Evolutionary conservation across 2,329 filamentous ascomycete species (phyloP), one percentile per base, ranked within the genome.

Genomic region (Penicillium sp.): DNA sequence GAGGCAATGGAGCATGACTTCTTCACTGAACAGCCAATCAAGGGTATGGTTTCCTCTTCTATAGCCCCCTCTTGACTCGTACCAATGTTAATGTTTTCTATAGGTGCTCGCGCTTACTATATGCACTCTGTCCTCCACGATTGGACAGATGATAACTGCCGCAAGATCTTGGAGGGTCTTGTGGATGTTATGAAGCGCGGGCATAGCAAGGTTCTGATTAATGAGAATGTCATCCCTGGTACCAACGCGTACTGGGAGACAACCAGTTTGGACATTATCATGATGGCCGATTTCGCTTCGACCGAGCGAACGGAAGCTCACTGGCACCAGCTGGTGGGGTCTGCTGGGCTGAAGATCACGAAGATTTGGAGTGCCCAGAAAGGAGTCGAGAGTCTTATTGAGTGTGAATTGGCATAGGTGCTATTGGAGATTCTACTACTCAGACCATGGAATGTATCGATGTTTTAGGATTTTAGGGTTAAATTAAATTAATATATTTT

Each of bases 1-100:
- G 59, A 70, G 57, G 8, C 63, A 4, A 75, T 81, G 71, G 65
- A 64, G 2, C 72, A 82, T 56, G 76, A 82, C 59, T 82, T 82
- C 55, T 75, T 76, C 55, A 77, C 70, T 0, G 72, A 76, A 46
- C 78, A 82, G 60, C 78, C 76, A 0, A 61, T 82, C 7, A 77
- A 79, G 57, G 76, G 75, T 73, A 62, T 49, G 36, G 6, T 21
- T 57, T 34, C 10, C 4, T 4, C 19, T 27, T 38, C 13, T 25
- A 19, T 16, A 8, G 2, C 27, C 34, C 25, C 21, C 21, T 34
- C 21, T 33, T 3, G 31, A 16, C 23, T n/a, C 0, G 8, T 34
- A 46, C 36, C 3, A 33, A 29, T 13, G 16, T 50, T 58, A 19
- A 59, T n/a, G 0, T 21, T 31, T 19, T 40, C 50, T 25, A 44